phyloP scores from a whole-genome alignment of 495 filamentous ascomycete species.

The Neurospora sp. region DNA sequence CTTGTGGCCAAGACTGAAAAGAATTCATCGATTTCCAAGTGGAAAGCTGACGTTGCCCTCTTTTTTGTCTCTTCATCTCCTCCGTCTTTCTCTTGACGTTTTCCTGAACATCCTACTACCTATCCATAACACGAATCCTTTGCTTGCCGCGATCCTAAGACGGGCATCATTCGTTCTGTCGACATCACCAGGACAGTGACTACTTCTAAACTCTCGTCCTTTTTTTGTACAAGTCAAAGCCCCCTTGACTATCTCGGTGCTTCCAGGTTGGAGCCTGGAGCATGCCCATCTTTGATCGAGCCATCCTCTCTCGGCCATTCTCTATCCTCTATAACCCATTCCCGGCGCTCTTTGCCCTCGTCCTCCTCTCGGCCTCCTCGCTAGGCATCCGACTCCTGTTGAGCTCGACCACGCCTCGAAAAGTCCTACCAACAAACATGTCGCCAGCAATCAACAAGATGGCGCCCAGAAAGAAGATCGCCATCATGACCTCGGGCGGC shows the following conservation, averaged over 20 bases:
- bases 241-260: neutral
- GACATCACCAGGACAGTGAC: neutral
- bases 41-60: neutral
- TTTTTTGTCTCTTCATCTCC: neutral
- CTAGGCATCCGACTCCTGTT: constrained; percentile 8
- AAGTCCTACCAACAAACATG: neutral
- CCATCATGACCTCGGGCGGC: constrained; percentile 91
- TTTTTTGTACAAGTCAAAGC: neutral
- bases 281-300: constrained; percentile 13
- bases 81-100: neutral
- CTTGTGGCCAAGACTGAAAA: neutral
- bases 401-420: neutral
- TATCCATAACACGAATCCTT: neutral
- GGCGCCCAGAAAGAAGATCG: constrained; percentile 65
- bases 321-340: constrained; percentile 16
- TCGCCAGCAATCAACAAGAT: constrained; percentile 16
- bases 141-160: neutral
- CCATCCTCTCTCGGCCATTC: constrained; percentile 14
- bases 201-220: neutral
- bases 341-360: constrained; percentile 13
- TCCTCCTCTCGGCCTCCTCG: constrained; percentile 13
- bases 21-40: neutral
- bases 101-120: neutral
- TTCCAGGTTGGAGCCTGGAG: constrained; percentile 17
- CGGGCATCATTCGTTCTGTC: neutral